Conservation (phyloP, 2,329 filamentous ascomycete species). For the Aspergillus novoparasiticus region DNA sequence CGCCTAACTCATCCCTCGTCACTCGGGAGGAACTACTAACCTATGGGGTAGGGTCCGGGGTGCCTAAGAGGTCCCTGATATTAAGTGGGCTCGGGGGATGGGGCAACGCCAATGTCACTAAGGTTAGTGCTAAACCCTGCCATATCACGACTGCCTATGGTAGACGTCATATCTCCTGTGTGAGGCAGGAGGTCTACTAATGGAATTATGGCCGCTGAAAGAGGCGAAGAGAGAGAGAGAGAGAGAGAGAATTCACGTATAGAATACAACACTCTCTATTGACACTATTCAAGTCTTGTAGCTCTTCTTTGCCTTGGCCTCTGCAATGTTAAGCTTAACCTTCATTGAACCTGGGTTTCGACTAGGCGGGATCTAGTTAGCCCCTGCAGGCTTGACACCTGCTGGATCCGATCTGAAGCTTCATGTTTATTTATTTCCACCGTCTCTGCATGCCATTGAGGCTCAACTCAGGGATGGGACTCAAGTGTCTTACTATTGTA, state of each 20-base stretch:
- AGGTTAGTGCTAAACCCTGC: background rate
- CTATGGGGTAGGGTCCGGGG: background rate
- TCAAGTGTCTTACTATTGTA: background rate
- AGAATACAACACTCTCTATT: background rate
- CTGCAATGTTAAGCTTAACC: background rate
- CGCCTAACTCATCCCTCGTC: background rate
- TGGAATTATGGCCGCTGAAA: background rate
- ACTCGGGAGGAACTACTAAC: background rate
- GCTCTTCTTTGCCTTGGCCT: background rate
- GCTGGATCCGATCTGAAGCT: background rate
- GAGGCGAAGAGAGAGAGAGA: background rate
- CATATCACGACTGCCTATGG: background rate
- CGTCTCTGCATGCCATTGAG: background rate
- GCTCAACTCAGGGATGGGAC: background rate
- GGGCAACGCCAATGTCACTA: background rate
- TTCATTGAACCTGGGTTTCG: background rate
- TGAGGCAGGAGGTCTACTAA: background rate
- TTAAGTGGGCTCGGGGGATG: background rate
- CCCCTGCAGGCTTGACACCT: background rate
- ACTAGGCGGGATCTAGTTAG: background rate
- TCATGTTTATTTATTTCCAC: background rate
- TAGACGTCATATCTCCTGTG: background rate
- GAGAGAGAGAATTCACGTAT: too few relatives aligned
- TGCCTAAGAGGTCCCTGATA: too few relatives aligned
- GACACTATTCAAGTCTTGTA: background rate